Conservation (phyloP, 805 yeast genomes). For the Wickerhamiella slavikovae region DNA sequence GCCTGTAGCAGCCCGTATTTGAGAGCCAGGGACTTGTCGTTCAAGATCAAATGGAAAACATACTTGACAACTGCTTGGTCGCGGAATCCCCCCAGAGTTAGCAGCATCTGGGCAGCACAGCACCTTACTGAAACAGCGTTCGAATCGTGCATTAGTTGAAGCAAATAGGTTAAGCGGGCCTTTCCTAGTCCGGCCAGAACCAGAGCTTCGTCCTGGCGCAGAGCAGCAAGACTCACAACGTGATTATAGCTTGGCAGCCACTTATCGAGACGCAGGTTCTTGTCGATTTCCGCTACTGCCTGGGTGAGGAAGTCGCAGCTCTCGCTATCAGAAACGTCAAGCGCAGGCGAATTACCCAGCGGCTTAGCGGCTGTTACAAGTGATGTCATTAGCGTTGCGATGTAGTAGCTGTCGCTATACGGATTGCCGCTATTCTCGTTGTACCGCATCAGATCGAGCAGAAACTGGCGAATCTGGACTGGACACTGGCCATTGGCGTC, state of each 20-base stretch:
- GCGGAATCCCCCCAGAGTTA: conserved; percentile 58
- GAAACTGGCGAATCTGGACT: conserved; percentile 33
- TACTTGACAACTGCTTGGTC: conserved; percentile 40
- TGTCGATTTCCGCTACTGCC: conserved; percentile 44
- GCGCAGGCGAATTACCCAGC: conserved; percentile 2
- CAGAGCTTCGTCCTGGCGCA: conserved; percentile 38
- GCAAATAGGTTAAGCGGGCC: conserved; percentile 32
- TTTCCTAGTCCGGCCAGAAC: conserved; percentile 33
- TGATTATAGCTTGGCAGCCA: conserved; percentile 65
- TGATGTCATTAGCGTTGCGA: conserved; percentile 35
- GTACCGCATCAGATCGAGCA: conserved; percentile 54
- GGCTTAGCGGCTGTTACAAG: conserved; percentile 24
- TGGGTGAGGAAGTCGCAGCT: conserved; percentile 22
- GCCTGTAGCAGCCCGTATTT: conserved; percentile 27
- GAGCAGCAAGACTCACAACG: conserved; percentile 31
- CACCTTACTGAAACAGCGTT: conserved; percentile 33
- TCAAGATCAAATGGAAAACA: conserved; percentile 33
- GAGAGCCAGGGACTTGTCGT: conserved; percentile 35
- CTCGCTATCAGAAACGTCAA: conserved; percentile 5
- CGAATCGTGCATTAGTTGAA: conserved; percentile 30
- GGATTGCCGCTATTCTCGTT: conserved; percentile 70
- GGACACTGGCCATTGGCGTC: conserved; percentile 47
- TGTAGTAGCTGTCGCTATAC: conserved; percentile 52
- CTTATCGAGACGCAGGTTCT: conserved; percentile 60
- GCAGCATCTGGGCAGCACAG: conserved; percentile 48